Percentiles rank a stretch among this genome's conserved stretches.
These are phyloP conservation scores for Solanum clarkiae DNA, from an alignment of 257 asterid species.

Conservation along the genomic window DNA sequence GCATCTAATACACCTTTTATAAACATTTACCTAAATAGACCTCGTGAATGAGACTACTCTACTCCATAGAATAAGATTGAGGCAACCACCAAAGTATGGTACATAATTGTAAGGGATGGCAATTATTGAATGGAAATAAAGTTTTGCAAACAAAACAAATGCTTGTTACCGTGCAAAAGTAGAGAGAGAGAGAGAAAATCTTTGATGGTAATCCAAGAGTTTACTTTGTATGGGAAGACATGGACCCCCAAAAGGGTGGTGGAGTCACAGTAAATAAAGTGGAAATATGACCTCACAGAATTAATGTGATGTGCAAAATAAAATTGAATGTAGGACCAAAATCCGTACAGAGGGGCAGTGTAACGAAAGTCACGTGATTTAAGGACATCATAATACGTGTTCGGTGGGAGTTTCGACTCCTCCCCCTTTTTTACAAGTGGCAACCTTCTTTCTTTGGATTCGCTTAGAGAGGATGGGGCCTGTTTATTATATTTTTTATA, in stretches of 20 bases:
- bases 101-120: not conserved
- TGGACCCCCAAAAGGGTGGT: no score
- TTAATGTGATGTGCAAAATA: not conserved
- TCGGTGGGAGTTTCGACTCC: conserved; percentile 6
- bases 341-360: not conserved
- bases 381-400: conserved; percentile 20
- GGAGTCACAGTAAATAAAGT: not conserved
- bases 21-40: no score
- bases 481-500: not conserved
- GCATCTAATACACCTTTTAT: no score
- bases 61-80: no score
- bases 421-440: not conserved
- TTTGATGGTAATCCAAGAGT: not conserved
- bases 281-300: no score
- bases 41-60: no score
- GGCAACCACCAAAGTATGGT: not conserved
- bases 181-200: no score
- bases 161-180: not conserved
- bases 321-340: not conserved
- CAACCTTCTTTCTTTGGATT: not conserved
- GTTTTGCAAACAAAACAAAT: not conserved
- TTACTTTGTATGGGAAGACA: not conserved
- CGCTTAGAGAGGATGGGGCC: conserved; percentile 13
- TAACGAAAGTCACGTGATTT: conserved; percentile 22
- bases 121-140: not conserved